phyloP scores from a whole-genome alignment of 129 eudicot species.

The Ambrosia artemisiifolia region DNA sequence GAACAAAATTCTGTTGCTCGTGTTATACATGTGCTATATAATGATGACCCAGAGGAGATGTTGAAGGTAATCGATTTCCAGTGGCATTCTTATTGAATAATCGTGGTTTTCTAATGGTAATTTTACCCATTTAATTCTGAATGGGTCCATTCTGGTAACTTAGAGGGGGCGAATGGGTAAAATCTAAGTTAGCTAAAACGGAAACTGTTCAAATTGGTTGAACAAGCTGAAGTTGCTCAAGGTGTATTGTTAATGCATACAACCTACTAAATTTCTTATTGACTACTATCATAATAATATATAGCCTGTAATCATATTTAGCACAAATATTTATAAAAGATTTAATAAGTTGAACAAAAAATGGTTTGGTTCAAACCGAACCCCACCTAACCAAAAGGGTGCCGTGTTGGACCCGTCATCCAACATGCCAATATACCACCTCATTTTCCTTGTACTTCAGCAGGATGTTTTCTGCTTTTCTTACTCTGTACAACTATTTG shows the following conservation, averaged over 20 bases:
- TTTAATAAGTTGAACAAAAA: neutral
- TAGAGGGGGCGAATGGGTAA: neutral
- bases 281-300: neutral
- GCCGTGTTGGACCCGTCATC: neutral
- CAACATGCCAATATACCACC: neutral
- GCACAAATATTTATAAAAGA: neutral
- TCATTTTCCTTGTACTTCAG: neutral
- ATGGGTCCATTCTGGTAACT: neutral
- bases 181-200: neutral
- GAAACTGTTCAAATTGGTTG: neutral
- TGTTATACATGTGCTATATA: constrained; percentile 80
- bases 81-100: neutral
- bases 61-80: constrained; percentile 55
- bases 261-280: neutral
- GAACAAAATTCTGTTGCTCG: constrained; percentile 98
- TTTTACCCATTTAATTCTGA: neutral
- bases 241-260: neutral
- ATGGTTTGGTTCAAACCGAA: neutral
- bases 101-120: neutral
- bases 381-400: neutral
- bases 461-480: constrained; percentile 7
- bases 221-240: neutral
- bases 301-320: neutral
- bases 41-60: constrained; percentile 99
- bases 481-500: neutral